Base-by-base conservation (phyloP, 2,329 filamentous ascomycete species). In the Claviceps monticola region DNA sequence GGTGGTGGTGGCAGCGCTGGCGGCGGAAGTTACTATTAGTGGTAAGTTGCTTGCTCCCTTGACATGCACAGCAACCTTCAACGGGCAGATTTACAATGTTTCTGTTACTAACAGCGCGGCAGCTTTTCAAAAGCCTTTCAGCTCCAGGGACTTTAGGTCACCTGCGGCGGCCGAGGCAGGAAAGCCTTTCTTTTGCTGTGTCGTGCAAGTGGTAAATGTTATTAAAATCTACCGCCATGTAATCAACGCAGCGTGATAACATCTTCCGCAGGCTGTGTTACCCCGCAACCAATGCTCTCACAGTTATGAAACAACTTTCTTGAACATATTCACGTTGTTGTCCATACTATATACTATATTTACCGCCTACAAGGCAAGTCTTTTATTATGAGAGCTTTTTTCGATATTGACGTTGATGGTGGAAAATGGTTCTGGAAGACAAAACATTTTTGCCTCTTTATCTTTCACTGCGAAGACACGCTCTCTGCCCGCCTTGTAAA, bases 31-130 rank as follows among this genome's bases (percentile, higher is more conserved):
- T 46, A 51, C 49, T 17, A 46, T 2, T 29, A 29, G 26, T 29
- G 7, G 26, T 29, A 29, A 29, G 26, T 29, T 2, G 41, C 49
- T 41, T 54, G 46, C 26, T 21, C 46, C 8, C 16, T 29, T n/a
- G 42, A 46, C 43, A 39, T 57, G 23, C 51, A 53, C 48, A 41
- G 47, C 50, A 54, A 50, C 38, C 34, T 53, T 21, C 53, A 55
- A 50, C 56, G 56, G 16, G 11, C 34, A 9, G 8, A 21, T 7
- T 26, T 16, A 9, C 39, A n/a, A 44, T 43, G 17, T 14, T 3
- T 14, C 34, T n/a, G 21, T 8, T 14, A 42, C 48, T 51, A 36
- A 55, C 48, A n/a, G 3, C 5, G 5, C 19, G 14, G 1, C 46
- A 55, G 53, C 53, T 9, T 49, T 48, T 16, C n/a, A 9, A 8